Base-by-base conservation (phyloP, 495 filamentous ascomycete species). In the Acidiella bohemica region DNA sequence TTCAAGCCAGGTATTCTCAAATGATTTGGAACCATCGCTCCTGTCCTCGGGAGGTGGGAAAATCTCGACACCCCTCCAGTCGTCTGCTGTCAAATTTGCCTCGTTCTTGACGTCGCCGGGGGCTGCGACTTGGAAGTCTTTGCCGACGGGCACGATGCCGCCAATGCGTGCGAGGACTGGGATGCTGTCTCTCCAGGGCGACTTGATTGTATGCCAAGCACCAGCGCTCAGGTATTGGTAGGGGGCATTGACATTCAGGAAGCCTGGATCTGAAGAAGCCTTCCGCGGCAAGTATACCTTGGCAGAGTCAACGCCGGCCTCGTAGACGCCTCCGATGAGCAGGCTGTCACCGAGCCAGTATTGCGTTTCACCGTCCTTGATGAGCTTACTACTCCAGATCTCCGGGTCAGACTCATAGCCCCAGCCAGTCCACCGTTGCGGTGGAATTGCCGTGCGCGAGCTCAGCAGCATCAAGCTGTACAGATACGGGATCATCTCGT, bases 301-400 rank as follows among this genome's bases (percentile, higher is more conserved):
- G 3, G 69, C 70, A 18, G 49, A 60, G 18, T 50, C 63, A 14
- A 64, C 56, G 8, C 70, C 74, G 1, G 72, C 60, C 50, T 76
- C 64, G 53, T 78, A 80, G 5, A 81, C 74, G 13, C 77, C 75
- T 4, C 72, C 72, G 17, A 81, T 64, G 3, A 81, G 62, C 5
- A 81, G 56, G n/a, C 65, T 64, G 48, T 78, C 72, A 10, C 77
- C 76, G 41, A 81, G 69, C 77, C 77, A 81, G 60, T 75, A 81
- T 49, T 81, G 75, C 20, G 69, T 67, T 26, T 80, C 77, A 11
- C 75, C 74, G 2, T 54, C 44, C 10, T 62, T 59, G 36, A 73
- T 59, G 4, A 66, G 35, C 40, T 66, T 63, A 21, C 51, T 59
- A 4, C 54, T 69, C 77, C 77, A 80, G 2, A 80, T 70, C 41